These are phyloP conservation scores for Russula foetens DNA, from an alignment of 768 basidiomycete species.

Conservation along the genomic window DNA sequence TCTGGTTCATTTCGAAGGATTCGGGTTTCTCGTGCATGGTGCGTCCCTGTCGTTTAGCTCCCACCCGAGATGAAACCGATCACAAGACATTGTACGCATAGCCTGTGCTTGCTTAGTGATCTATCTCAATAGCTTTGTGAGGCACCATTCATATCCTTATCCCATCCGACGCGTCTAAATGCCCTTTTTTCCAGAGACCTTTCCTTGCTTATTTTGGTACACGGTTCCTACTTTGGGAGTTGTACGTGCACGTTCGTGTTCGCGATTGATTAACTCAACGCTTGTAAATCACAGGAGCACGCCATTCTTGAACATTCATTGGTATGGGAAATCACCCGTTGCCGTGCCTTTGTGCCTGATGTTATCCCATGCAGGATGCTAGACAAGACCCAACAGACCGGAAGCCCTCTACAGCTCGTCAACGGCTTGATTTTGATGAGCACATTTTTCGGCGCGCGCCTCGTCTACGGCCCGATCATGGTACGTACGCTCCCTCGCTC, in stretches of 20 bases:
- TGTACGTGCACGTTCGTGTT: constrained; percentile 32
- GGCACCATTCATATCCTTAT: constrained; percentile 24
- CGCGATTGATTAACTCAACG: constrained; percentile 7
- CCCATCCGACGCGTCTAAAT: background rate
- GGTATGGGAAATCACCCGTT: constrained; percentile 38
- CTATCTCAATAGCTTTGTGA: constrained; percentile 62
- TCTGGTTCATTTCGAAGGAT: constrained; percentile 54
- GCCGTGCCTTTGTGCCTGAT: background rate
- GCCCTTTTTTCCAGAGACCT: constrained; percentile 32
- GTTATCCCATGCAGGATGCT: constrained; percentile 45
- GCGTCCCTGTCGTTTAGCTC: constrained; percentile 17
- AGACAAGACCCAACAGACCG: constrained; percentile 69
- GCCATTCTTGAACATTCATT: constrained; percentile 82
- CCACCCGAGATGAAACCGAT: background rate
- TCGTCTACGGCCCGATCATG: constrained; percentile 59
- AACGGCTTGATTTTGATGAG: constrained; percentile 63
- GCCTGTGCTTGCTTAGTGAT: constrained; percentile 56
- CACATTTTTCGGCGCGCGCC: constrained; percentile 61
- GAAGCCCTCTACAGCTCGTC: constrained; percentile 54
- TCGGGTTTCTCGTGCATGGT: constrained; percentile 78
- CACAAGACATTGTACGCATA: constrained; percentile 19
- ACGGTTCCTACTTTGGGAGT: constrained; percentile 79
- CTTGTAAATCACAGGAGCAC: constrained; percentile 48
- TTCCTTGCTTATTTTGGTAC: constrained; percentile 75
- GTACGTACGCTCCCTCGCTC: constrained; percentile 21